phyloP scores from a whole-genome alignment of 1,284 basidiomycete species.

The Sanghuangporus weigelae region DNA sequence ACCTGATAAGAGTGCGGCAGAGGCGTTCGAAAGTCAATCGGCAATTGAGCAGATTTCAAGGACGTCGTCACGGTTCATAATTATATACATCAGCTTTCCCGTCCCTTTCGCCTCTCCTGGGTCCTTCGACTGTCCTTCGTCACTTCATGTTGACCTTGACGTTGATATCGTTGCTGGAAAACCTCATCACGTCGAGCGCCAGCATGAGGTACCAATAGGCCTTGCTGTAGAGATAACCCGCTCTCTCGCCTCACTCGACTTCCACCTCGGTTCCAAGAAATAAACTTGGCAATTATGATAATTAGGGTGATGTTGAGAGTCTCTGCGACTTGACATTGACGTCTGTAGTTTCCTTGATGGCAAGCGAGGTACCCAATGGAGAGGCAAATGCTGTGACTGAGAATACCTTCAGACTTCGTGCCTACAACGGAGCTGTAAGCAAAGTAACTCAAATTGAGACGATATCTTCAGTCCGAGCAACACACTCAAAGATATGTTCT shows the following conservation, averaged over 20 bases:
- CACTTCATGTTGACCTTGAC: neutral
- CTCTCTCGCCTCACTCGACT: slow-evolving; percentile 43
- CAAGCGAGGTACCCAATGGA: neutral
- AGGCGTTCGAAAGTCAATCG: too few species aligned
- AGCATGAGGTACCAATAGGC: slow-evolving; percentile 21
- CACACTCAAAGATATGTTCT: slow-evolving; percentile 64
- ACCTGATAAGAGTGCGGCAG: too few species aligned
- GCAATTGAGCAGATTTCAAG: too few species aligned
- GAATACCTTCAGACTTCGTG: slow-evolving; percentile 7
- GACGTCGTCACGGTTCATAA: too few species aligned
- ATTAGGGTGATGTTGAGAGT: slow-evolving; percentile 54
- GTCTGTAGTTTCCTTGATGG: slow-evolving; percentile 7
- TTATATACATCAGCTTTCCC: too few species aligned
- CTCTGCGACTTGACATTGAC: slow-evolving; percentile 45
- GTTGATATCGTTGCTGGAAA: neutral
- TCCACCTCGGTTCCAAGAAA: slow-evolving; percentile 42
- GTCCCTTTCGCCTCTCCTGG: too few species aligned
- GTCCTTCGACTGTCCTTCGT: neutral
- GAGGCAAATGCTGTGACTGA: too few species aligned
- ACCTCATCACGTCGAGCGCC: slow-evolving; percentile 7
- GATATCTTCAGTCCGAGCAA: slow-evolving; percentile 22
- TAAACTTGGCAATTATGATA: slow-evolving; percentile 25
- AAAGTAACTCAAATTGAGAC: slow-evolving; percentile 19
- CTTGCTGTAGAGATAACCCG: slow-evolving; percentile 41
- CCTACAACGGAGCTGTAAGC: too few species aligned